These are phyloP conservation scores for Lactarius hatsudake DNA, from an alignment of 768 basidiomycete genomes.

Conservation along the genomic window DNA sequence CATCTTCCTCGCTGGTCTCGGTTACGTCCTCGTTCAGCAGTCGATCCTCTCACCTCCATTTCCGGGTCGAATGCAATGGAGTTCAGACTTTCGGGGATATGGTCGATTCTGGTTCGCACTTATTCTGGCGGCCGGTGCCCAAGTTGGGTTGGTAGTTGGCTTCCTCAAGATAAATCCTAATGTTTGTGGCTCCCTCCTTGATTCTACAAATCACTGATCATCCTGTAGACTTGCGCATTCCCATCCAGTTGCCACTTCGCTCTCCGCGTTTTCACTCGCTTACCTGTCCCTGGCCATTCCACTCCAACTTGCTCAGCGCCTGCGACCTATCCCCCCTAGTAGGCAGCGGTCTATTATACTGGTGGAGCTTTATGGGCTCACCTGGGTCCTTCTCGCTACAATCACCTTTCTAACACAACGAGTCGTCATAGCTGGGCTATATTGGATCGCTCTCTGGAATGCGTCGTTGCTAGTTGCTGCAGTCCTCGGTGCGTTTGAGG, in stretches of 20 bases:
- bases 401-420: constrained; percentile 46
- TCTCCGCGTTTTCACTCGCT: constrained; percentile 47
- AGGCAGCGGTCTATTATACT: constrained; percentile 52
- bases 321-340: constrained; percentile 36
- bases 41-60: constrained; percentile 12
- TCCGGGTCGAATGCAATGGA: background rate
- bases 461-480: constrained; percentile 43
- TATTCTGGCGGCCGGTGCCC: constrained; percentile 42
- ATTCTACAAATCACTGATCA: constrained; percentile 8
- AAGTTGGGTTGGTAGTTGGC: constrained; percentile 47
- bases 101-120: constrained; percentile 64
- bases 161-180: constrained; percentile 61
- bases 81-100: constrained; percentile 38
- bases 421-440: constrained; percentile 49
- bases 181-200: constrained; percentile 41
- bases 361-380: constrained; percentile 53
- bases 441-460: constrained; percentile 59
- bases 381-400: constrained; percentile 55
- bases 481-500: constrained; percentile 40
- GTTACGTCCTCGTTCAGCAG: constrained; percentile 31
- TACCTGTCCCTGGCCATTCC: constrained; percentile 50
- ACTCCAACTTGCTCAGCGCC: constrained; percentile 34
- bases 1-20: constrained; percentile 43
- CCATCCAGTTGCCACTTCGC: constrained; percentile 48
- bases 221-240: constrained; percentile 58